A percentile compares a stretch with the other conserved stretches of the same genome.
phyloP scores from a whole-genome alignment of 1,284 basidiomycete genomes.

The Porogramme epimiltina region DNA sequence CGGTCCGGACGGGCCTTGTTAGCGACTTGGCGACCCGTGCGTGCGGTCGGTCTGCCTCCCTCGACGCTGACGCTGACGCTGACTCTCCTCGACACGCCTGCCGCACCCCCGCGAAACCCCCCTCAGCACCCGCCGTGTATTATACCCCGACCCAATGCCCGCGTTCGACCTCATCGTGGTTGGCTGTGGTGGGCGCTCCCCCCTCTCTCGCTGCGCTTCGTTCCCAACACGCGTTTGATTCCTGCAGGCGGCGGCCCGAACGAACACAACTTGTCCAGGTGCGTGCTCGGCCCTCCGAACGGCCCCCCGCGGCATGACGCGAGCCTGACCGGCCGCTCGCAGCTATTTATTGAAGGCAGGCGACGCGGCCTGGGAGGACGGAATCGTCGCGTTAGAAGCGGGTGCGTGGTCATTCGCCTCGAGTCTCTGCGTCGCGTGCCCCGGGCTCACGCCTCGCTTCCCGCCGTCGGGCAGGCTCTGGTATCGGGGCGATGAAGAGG shows the following conservation, averaged over 20 bases:
- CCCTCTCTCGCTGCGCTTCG: background rate
- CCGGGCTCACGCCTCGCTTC: background rate
- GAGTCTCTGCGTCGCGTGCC: background rate
- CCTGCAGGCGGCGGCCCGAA: slow-evolving; percentile 63
- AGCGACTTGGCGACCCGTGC: no score
- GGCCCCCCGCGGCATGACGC: background rate
- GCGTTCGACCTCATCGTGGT: slow-evolving; percentile 74
- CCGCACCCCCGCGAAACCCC: no score
- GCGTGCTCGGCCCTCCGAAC: slow-evolving; percentile 27
- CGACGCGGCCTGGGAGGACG: slow-evolving; percentile 62
- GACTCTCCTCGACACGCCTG: no score
- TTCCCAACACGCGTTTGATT: background rate
- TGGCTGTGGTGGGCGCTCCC: slow-evolving; percentile 49
- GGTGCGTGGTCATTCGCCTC: slow-evolving; percentile 43
- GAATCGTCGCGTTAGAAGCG: slow-evolving; percentile 73
- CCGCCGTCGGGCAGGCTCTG: slow-evolving; percentile 52
- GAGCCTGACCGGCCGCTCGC: slow-evolving; percentile 37
- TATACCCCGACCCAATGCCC: slow-evolving; percentile 30
- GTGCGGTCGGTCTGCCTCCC: no score
- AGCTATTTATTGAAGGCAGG: slow-evolving; percentile 75
- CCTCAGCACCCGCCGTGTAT: background rate
- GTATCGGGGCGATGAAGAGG: slow-evolving; percentile 61
- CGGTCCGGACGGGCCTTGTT: no score
- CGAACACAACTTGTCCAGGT: slow-evolving; percentile 78
- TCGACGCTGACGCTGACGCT: no score